Evolutionary conservation across 345 rosid species (phyloP).

Genomic region (Durio zibethinus): DNA sequence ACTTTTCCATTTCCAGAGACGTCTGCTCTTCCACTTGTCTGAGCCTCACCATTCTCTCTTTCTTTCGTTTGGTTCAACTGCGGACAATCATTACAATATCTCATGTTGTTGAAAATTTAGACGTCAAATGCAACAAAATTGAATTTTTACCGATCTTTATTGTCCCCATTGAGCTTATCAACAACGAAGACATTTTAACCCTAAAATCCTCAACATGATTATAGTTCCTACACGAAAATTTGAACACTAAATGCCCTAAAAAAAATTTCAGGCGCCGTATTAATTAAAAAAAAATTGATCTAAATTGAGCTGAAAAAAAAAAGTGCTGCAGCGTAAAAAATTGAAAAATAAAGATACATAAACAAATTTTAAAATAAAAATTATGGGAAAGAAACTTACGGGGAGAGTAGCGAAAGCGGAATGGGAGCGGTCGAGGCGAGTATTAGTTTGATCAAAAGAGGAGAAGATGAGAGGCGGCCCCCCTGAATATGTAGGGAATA

Average conservation of each 20-base stretch:
- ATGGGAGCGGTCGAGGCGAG: constrained; percentile 30
- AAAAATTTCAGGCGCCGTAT: too few relatives aligned
- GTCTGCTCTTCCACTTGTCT: constrained; percentile 21
- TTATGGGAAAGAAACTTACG: constrained; percentile 22
- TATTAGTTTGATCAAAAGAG: constrained; percentile 11
- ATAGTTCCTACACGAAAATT: background rate
- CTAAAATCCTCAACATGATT: background rate
- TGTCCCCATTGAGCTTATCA: background rate
- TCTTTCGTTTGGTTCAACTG: constrained; percentile 41
- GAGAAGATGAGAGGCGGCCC: constrained; percentile 10
- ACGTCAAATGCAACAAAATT: background rate
- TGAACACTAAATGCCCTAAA: background rate
- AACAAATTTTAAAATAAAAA: background rate
- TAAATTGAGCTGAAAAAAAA: too few relatives aligned
- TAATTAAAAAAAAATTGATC: too few relatives aligned
- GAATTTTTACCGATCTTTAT: background rate
- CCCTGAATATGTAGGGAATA: constrained; percentile 9
- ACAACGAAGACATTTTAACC: background rate
- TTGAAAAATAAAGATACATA: too few relatives aligned
- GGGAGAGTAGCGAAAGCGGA: constrained; percentile 33
- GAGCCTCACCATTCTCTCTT: constrained; percentile 28
- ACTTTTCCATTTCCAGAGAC: constrained; percentile 25
- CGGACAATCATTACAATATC: background rate
- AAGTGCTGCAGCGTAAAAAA: background rate
- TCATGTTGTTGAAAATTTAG: too few relatives aligned